Base-by-base conservation (phyloP, 306 rosid species). In the Casuarina cunninghamiana region DNA sequence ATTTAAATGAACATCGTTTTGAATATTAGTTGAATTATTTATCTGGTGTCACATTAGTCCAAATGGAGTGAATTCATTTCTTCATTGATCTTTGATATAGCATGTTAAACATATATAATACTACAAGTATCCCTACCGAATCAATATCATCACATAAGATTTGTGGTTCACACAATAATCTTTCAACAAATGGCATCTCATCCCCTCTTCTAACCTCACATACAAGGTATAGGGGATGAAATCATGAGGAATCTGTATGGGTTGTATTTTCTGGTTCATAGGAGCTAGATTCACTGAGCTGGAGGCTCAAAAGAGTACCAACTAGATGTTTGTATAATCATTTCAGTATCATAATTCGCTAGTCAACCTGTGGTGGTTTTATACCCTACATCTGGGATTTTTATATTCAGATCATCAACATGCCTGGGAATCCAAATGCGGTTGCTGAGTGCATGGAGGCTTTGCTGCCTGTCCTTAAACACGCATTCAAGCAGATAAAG, bases 361-460 rank as follows among this genome's bases (percentile, higher is more conserved):
- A 17, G 37, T 43, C 41, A 69, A 66, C 0, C 4, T 13, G 11
- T 66, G 53, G 37, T 65, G 53, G 26, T 76, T 19, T 0, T 38
- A 68, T 77, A 54, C 13, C 76, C 51, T 76, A 63, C 44, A 58
- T 68, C 50, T 75, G 62, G 53, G 6, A 32, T 77, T 70, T 71
- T 67, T 55, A 74, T 53, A 51, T 81, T 69, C 88, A 93, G 97
- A 93, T 93, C 69, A 89, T 94, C 81, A 92, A 94, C 91, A 94
- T 94, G 97, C 98, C 97, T 37, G 97, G 98, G 79, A 94, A 92
- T 82, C 97, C 98, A 6, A 92, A 94, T 75, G 98, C 97, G 9
- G 98, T 85, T 79, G 92, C 91, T 1, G 98, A 94, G 86, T 94
- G 98, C 77, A 83, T 92, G 97, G 97, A 87, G 69, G 92, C 98